Evolutionary conservation across 2,329 filamentous ascomycete species (phyloP), one percentile per base, ranked within the genome.

Genomic region (Cadophora gregata): DNA sequence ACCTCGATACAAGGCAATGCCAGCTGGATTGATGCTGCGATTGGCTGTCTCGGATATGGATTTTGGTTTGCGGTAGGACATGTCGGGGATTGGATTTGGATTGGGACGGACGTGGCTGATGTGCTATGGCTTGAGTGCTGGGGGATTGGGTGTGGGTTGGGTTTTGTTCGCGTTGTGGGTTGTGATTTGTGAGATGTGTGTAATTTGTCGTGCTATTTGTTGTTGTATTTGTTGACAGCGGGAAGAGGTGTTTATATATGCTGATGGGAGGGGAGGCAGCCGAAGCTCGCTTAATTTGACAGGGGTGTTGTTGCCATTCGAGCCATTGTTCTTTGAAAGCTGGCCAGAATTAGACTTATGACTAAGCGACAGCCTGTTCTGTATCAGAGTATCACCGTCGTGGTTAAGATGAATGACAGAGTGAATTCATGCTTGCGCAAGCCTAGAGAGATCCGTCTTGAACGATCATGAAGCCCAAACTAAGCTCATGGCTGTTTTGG

Each of bases 41-140:
- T 58, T 58, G 21, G 33, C 31, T 58, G 33, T 58, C 55, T 58
- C 55, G 31, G 31, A 58, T 12, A 36, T 24, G 8, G 55, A 27
- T 14, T 6, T 25, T 16, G 55, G 16, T 24, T n/a, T 38, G 31
- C 21, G 24, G 4, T 10, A 21, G 6, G 55, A 25, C 55, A 58
- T 58, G 9, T 58, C 42, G 33, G n/a, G n/a, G n/a, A n/a, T n/a
- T n/a, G n/a, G n/a, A n/a, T n/a, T n/a, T n/a, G n/a, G n/a, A n/a
- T 38, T 36, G n/a, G 24, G 24, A 9, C 8, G 16, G n/a, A 1
- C 31, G 29, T 24, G 19, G 55, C 10, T 58, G 55, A n/a, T 53
- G 25, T 53, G 50, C 7, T 3, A 31, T 25, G 12, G 19, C 25
- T 27, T 5, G 14, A 29, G 1, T 29, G 24, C 6, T 9, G 7